A percentile compares a stretch with the other conserved stretches of the same genome.
phyloP scores from a whole-genome alignment of 2,329 filamentous ascomycete species.

The Chrysoporthe austroafricana region DNA sequence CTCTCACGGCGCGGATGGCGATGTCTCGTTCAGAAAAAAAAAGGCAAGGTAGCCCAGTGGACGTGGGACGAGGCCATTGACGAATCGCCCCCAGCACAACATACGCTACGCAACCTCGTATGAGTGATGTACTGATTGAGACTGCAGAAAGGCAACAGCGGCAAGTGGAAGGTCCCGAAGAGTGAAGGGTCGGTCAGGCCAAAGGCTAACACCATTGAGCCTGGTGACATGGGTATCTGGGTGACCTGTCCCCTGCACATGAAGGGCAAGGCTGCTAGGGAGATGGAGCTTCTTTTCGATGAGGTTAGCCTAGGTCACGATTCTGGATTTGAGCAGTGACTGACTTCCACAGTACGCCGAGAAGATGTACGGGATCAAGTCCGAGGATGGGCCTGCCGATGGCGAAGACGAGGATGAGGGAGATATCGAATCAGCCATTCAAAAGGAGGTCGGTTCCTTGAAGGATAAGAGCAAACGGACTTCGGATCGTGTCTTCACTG shows the following conservation, averaged over 20 bases:
- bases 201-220: slow-evolving; percentile 56
- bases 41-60: slow-evolving; percentile 15
- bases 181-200: slow-evolving; percentile 50
- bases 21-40: slow-evolving; percentile 22
- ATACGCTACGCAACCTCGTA: background rate
- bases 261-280: slow-evolving; percentile 69
- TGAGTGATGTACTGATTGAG: slow-evolving; percentile 4
- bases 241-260: slow-evolving; percentile 75
- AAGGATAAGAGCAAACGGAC: slow-evolving; percentile 48
- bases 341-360: slow-evolving; percentile 62
- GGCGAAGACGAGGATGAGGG: slow-evolving; percentile 49
- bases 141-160: slow-evolving; percentile 54
- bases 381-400: slow-evolving; percentile 40
- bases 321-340: slow-evolving; percentile 12
- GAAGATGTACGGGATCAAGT: slow-evolving; percentile 58
- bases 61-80: background rate
- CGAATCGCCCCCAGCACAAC: background rate
- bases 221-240: slow-evolving; percentile 77
- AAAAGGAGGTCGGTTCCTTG: slow-evolving; percentile 70
- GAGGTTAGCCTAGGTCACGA: slow-evolving; percentile 53
- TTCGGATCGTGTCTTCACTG: slow-evolving; percentile 54
- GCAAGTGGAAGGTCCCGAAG: slow-evolving; percentile 65
- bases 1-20: slow-evolving; percentile 10
- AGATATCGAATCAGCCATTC: slow-evolving; percentile 76
- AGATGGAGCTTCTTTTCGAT: slow-evolving; percentile 68